Evolutionary conservation across 441 rosid species (phyloP), one percentile per base, ranked within the genome.

Genomic region (Pelargonium cotyledonis): DNA sequence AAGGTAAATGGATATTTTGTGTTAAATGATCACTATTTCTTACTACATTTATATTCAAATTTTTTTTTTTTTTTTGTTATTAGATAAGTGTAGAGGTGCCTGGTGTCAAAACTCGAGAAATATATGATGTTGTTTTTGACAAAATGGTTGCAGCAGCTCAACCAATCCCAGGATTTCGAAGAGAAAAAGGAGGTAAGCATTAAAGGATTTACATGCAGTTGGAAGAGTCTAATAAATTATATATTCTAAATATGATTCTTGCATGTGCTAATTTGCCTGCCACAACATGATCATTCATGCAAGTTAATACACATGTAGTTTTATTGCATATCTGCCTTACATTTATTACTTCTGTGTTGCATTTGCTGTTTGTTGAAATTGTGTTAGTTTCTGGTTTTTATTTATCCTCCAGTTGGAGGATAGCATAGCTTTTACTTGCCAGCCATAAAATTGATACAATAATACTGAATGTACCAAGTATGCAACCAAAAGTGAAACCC

Each of bases 81-180:
- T 73, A 93, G 97, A 63, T 88, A 72, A 85, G 82, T 23, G 81
- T 88, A 26, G 84, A 88, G 80, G 82, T 93, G 41, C 79, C 86
- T 0, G 92, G 95, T 58, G 77, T 83, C 65, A 87, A 76, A 78
- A 93, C 95, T 69, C 81, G 79, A 78, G 84, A 80, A 44, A 80
- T 79, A 19, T 93, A 85, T 55, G 77, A 88, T 72, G 38, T 73
- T 51, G 92, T 89, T 16, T 91, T 91, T 65, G 80, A 82, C 63
- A 87, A 83, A 84, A 89, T 93, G 95, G 97, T 90, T 43, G 94
- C 91, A 66, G 98, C 88, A 29, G 97, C 97, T 35, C 98, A 93
- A 84, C 98, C 98, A 68, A 93, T 90, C 70, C 97, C 97, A 0
- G 97, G 98, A n/a, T 93, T 93, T 73, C 89, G 98, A 68, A 84